Base-by-base conservation (phyloP, 2,329 filamentous ascomycete species). In the Botryosphaeria agaves region DNA sequence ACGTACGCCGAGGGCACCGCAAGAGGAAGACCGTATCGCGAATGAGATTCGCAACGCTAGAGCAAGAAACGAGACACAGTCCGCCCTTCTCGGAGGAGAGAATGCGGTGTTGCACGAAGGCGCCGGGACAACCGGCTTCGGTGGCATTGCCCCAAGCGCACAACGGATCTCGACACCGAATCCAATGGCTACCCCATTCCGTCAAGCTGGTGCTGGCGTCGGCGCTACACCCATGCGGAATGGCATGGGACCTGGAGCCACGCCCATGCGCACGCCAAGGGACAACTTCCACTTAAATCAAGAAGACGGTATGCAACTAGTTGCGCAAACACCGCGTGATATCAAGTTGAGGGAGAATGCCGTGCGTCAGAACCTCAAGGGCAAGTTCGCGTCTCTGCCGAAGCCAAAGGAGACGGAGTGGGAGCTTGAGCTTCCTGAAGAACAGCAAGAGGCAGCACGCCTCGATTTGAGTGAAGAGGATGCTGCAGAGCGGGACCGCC, bases 1-100 rank as follows among this genome's bases (percentile, higher is more conserved):
- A 37, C 74, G 89, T 38, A 98, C 89, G 4, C 89, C 89, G 3
- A 75, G 76, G 52, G 89, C 85, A 3, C 80, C 89, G 0, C 79
- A 84, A 28, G 82, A 93, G 49, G 85, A 98, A 49, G 89, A 98
- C 45, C 77, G 83, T 40, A 89, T 98, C 35, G 84, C 87, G 40
- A 98, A 95, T 50, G 89, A 98, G 54, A 87, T 95, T 38, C 74
- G 76, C 34, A 95, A 98, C 49, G 93, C 94, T 28, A 72, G 80
- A 39, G 82, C 89, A 5, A 61, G 94, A 30, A 95, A 84, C 1
- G 80, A 92, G 47, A 95, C 87, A 0, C 81, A 95, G 44, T 95
- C 89, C 14, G 92, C 82, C 7, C 62, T 98, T 6, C 64, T 98
- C 1, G 89, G 89, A 36, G 89, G 87, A 9, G 89, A 98, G 40